Conservation (phyloP, 306 rosid species). For the Morella rubra region DNA sequence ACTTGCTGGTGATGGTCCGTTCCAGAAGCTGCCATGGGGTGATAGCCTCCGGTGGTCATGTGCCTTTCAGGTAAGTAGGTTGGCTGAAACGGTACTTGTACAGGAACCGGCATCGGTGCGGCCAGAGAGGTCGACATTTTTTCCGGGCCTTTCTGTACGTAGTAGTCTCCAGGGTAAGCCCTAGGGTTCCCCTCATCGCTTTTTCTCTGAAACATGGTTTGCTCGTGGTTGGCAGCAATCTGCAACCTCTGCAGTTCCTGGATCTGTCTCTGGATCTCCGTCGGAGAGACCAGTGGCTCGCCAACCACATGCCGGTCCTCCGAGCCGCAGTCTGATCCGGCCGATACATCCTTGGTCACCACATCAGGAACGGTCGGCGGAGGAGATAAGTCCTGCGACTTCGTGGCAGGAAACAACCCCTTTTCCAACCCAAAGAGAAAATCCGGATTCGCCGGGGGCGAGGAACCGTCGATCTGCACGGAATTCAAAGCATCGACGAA, state of each 20-base stretch:
- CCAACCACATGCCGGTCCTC: slow-evolving; percentile 47
- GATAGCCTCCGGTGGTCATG: slow-evolving; percentile 33
- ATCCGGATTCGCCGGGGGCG: slow-evolving; percentile 61
- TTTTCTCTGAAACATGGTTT: slow-evolving; percentile 38
- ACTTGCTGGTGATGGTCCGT: slow-evolving; percentile 49
- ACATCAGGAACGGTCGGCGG: slow-evolving; percentile 40
- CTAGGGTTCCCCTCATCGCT: slow-evolving; percentile 44
- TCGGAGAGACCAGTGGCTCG: slow-evolving; percentile 35
- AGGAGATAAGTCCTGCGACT: slow-evolving; percentile 33
- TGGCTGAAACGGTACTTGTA: slow-evolving; percentile 35
- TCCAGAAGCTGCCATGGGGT: slow-evolving; percentile 34
- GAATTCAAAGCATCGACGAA: slow-evolving; percentile 85
- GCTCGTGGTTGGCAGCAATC: slow-evolving; percentile 40
- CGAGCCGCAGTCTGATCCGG: slow-evolving; percentile 43
- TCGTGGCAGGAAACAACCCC: slow-evolving; percentile 30
- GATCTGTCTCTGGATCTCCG: slow-evolving; percentile 58
- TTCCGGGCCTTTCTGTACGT: slow-evolving; percentile 46
- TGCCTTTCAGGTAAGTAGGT: slow-evolving; percentile 51
- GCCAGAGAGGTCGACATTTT: slow-evolving; percentile 37
- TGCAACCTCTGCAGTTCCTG: slow-evolving; percentile 58
- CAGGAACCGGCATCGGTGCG: slow-evolving; percentile 29
- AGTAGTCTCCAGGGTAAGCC: slow-evolving; percentile 39
- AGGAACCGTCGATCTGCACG: slow-evolving; percentile 54
- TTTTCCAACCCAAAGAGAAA: slow-evolving; percentile 78
- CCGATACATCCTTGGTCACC: slow-evolving; percentile 31